Base-by-base conservation (phyloP, 2,329 filamentous ascomycete species). In the Xylariaceae sp. region DNA sequence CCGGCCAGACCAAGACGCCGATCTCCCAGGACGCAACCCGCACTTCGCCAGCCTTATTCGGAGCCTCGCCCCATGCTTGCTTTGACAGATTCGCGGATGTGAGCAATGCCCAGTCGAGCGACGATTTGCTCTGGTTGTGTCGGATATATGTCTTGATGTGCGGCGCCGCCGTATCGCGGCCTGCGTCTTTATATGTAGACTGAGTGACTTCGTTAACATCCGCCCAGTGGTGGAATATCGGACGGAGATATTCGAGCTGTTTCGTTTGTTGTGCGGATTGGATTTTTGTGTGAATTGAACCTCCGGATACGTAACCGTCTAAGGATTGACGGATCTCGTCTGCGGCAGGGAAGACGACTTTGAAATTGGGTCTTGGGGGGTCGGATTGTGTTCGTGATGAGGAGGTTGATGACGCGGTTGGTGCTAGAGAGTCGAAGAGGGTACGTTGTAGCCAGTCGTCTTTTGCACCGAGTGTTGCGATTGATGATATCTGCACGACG, bases 61-160 rank as follows among this genome's bases (percentile, higher is more conserved):
- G 64, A 3, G 77, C 72, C 29, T 85, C 82, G 1, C 90, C 90
- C 91, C 90, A 95, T 0, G 90, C 90, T 65, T 95, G 89, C 50
- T 84, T 92, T 2, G 87, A 93, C 2, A 95, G 64, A 55, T 95
- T 95, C n/a, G 90, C 89, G n/a, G 87, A 93, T 0, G 88, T 94
- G 2, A 94, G 64, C 52, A 95, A 73, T 2, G 87, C 88, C 91
- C 90, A 95, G 59, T 93, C 86, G 32, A 94, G 82, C 0, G 57
- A 62, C n/a, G n/a, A n/a, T n/a, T n/a, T n/a, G 16, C 68, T 59
- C n/a, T 63, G 54, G 42, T 70, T 67, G 54, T 76, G 90, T 4
- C 86, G 80, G 36, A 91, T 82, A 58, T 93, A 95, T 0, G 89
- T 95, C 64, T 95, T 95, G 62, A 95, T 86, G 56, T 95, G 90